Percentiles rank a stretch among this genome's conserved stretches.
These are phyloP conservation scores for Pittosporum tobira DNA, from an alignment of 129 eudicot species.

Conservation along the genomic window DNA sequence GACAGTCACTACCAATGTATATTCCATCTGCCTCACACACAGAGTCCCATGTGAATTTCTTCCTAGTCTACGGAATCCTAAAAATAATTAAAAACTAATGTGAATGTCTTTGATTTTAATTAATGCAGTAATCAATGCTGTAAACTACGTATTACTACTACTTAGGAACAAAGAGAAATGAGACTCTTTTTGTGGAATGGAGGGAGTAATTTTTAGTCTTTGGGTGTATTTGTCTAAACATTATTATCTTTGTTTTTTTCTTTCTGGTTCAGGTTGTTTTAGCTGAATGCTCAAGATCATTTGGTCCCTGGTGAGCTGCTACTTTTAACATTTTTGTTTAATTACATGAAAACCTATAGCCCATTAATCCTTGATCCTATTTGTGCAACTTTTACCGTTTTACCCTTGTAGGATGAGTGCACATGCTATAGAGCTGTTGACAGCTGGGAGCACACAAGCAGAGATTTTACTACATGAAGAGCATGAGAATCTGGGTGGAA, in stretches of 20 bases:
- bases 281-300: constrained; percentile 92
- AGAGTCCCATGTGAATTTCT: no score
- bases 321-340: not conserved
- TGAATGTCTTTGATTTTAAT: no score
- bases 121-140: no score
- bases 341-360: no score
- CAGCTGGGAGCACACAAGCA: constrained; percentile 77
- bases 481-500: constrained; percentile 64
- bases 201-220: constrained; percentile 3
- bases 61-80: no score
- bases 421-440: constrained; percentile 87
- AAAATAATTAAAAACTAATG: no score
- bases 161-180: no score
- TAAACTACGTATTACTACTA: no score
- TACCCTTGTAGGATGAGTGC: constrained; percentile 68
- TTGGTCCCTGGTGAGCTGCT: constrained; percentile 86
- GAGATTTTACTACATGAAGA: constrained; percentile 66
- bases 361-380: not conserved
- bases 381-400: not conserved
- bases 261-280: constrained; percentile 65
- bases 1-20: not conserved
- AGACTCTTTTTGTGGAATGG: no score
- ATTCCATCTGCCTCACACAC: no score
- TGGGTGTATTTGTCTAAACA: constrained; percentile 1
- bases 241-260: not conserved